Evolutionary conservation across 192 early-diverging fungal species (phyloP), one percentile per base, ranked within the genome.

Genomic region (Coemansia sp.): DNA sequence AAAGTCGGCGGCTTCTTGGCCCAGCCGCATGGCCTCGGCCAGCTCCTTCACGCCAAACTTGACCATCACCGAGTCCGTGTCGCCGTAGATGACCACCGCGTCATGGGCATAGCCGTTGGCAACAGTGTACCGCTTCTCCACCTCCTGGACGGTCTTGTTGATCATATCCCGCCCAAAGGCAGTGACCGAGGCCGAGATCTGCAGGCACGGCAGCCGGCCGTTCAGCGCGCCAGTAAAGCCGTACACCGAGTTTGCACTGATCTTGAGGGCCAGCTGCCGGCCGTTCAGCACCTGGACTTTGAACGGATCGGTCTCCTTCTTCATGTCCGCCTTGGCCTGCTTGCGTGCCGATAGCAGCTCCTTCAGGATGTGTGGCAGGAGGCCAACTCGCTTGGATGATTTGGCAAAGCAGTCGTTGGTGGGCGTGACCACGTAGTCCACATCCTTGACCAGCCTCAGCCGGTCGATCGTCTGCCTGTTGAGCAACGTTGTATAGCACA

Each of bases 21-120:
- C 91, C 0, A 95, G 60, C 27, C 78, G 62, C 96, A 99, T 96
- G 3, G 91, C 82, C 8, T 94, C 86, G 16, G 69, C 83, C 26
- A 97, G 77, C 38, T 59, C 72, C 27, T 79, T 64, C 9, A 80
- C 79, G 20, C 96, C 96, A 82, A 99, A 99, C 42, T 94, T 93
- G 36, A 99, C 89, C 96, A 99, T 97, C 20, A 99, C 91, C 5
- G 96, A 99, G 79, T 99, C 94, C 0, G 94, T 99, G 60, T 99
- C 96, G 34, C 96, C 96, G 60, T 97, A 99, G 47, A 99, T 93
- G 40, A 99, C 92, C 19, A 80, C 71, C 0, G 93, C 92, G 54
- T 94, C 83, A 49, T 88, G 78, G 28, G 82, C 58, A 49, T 93
- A 96, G 12, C 90, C 91, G 55, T 98, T 98, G 13, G 60, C 81